Evolutionary conservation across 257 asterid species (phyloP).

Genomic region (Verbascum thapsus): DNA sequence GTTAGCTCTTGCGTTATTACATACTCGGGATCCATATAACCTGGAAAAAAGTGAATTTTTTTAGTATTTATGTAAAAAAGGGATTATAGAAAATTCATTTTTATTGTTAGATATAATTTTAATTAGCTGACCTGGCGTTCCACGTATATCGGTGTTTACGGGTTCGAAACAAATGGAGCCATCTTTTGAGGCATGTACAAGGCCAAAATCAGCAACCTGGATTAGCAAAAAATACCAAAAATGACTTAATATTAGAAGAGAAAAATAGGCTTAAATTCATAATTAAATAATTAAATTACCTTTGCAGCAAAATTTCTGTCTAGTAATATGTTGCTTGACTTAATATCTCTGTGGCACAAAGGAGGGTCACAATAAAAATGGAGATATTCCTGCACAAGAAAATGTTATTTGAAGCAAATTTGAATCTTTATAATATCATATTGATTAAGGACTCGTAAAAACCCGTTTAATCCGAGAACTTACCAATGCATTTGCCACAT

Average conservation of each 20-base stretch:
- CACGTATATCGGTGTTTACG: constrained; percentile 86
- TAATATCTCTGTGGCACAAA: constrained; percentile 91
- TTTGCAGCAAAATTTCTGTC: constrained; percentile 78
- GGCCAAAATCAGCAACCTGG: constrained; percentile 98
- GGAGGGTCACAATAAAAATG: constrained; percentile 96
- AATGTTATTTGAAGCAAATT: constrained; percentile 18
- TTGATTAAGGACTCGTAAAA: background rate
- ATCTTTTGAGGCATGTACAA: constrained; percentile 89
- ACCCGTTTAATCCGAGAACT: constrained; percentile 12
- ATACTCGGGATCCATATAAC: constrained; percentile 92
- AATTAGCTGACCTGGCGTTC: constrained; percentile 80
- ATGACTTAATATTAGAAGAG: background rate
- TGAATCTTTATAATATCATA: constrained; percentile 1
- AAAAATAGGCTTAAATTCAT: background rate
- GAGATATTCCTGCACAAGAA: constrained; percentile 80
- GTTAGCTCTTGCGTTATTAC: constrained; percentile 81
- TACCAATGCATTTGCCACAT: constrained; percentile 97
- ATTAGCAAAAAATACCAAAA: constrained; percentile 8
- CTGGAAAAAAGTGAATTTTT: constrained; percentile 40
- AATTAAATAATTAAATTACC: constrained; percentile 43
- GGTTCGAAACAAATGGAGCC: constrained; percentile 94
- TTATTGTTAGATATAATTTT: constrained; percentile 18
- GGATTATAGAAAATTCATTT: no score
- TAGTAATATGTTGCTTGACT: constrained; percentile 90
- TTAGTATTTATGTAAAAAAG: background rate